Percentiles rank a stretch among this genome's conserved stretches.
Conservation (phyloP, 257 asterid species). For the Penstemon newberryi region DNA sequence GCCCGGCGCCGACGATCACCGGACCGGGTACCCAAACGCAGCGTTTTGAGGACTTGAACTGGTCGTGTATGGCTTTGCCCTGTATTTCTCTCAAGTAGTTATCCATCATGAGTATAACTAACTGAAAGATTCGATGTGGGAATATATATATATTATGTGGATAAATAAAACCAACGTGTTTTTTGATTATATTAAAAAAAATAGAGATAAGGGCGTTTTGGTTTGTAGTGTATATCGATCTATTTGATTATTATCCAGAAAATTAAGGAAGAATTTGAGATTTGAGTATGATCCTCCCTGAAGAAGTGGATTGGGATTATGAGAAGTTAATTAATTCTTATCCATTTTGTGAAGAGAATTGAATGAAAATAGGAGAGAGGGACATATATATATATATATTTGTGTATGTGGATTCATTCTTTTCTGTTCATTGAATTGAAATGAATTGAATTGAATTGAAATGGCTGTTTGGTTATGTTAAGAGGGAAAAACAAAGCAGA, state of each 20-base stretch:
- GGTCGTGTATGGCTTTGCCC: constrained; percentile 61
- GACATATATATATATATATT: constrained; percentile 10
- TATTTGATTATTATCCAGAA: too few species aligned
- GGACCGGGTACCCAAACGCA: constrained; percentile 58
- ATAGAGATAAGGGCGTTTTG: constrained; percentile 22
- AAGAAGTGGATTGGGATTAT: constrained; percentile 34
- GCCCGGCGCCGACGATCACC: constrained; percentile 82
- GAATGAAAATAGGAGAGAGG: constrained; percentile 24
- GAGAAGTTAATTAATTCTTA: constrained; percentile 37
- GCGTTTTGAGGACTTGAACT: constrained; percentile 23
- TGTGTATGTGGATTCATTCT: background rate
- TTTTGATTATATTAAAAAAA: background rate
- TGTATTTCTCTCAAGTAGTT: constrained; percentile 47
- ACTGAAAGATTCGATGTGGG: constrained; percentile 20
- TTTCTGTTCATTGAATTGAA: too few species aligned
- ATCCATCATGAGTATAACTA: constrained; percentile 25
- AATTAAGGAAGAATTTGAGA: background rate
- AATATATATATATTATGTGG: background rate
- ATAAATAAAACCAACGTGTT: constrained; percentile 11
- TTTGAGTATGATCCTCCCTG: constrained; percentile 21
- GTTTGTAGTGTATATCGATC: background rate
- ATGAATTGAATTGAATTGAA: too few species aligned
- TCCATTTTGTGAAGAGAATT: constrained; percentile 35
- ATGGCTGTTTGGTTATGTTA: too few species aligned
- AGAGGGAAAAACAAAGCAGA: constrained; percentile 13